Evolutionary conservation across 768 basidiomycete genomes (phyloP).

Genomic region (Suillus spraguei): DNA sequence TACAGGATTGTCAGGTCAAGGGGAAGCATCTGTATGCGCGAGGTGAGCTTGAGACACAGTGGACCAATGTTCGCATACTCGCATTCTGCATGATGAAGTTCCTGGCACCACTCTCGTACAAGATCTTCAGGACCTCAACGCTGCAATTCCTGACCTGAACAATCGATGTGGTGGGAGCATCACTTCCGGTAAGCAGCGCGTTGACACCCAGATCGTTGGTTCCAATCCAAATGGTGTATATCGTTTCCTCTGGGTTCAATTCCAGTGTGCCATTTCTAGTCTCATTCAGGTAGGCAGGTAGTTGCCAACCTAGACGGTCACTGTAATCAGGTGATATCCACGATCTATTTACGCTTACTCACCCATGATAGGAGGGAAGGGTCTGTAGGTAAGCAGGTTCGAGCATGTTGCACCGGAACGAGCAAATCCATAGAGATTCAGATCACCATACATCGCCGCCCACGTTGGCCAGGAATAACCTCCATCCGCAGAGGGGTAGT

Average conservation of each 20-base stretch:
- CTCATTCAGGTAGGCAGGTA: constrained; percentile 53
- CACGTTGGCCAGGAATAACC: constrained; percentile 64
- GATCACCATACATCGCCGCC: constrained; percentile 54
- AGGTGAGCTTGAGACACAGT: background rate
- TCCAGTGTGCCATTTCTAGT: constrained; percentile 42
- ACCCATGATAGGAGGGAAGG: constrained; percentile 61
- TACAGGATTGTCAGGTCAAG: constrained; percentile 53
- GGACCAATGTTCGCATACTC: constrained; percentile 21
- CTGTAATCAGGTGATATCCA: background rate
- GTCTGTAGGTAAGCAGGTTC: constrained; percentile 58
- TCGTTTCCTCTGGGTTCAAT: constrained; percentile 46
- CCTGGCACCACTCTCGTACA: constrained; percentile 61
- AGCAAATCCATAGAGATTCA: constrained; percentile 59
- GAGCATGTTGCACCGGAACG: constrained; percentile 67
- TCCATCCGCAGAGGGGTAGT: constrained; percentile 35
- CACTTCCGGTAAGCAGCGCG: constrained; percentile 54
- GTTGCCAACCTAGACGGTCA: constrained; percentile 21
- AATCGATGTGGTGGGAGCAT: constrained; percentile 48
- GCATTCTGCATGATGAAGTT: constrained; percentile 75
- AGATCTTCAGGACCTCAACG: constrained; percentile 57
- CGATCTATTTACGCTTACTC: constrained; percentile 34
- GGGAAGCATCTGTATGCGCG: constrained; percentile 53
- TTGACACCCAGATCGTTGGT: constrained; percentile 63
- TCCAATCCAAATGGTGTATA: constrained; percentile 72
- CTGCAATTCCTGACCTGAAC: constrained; percentile 61